These are phyloP conservation scores for Mrakia gelida DNA, from an alignment of 768 basidiomycete genomes.

Conservation along the genomic window DNA sequence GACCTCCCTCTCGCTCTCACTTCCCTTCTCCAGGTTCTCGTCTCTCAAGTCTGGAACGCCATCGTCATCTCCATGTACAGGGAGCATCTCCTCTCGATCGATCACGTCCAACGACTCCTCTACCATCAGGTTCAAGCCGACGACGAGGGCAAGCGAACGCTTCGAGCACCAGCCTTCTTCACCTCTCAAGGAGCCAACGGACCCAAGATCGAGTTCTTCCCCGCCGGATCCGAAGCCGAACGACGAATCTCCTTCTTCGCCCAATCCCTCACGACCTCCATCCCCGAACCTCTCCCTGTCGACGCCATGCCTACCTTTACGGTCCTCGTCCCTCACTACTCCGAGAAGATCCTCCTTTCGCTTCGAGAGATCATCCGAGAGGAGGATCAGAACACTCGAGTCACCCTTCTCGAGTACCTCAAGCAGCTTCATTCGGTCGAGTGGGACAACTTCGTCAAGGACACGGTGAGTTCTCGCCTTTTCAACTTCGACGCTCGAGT, in stretches of 20 bases:
- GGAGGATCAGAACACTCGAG: conserved; percentile 93
- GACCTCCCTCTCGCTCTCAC: background rate
- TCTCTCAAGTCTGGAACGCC: conserved; percentile 99
- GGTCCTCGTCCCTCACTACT: conserved; percentile 95
- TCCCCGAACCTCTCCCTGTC: conserved; percentile 91
- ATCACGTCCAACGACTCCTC: conserved; percentile 94
- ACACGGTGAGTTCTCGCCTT: conserved; percentile 52
- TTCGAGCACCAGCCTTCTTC: conserved; percentile 96
- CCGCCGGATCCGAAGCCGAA: conserved; percentile 87
- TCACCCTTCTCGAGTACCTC: conserved; percentile 93
- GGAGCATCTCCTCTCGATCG: conserved; percentile 93
- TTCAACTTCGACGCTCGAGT: no score
- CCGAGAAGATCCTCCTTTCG: conserved; percentile 96
- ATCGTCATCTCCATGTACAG: conserved; percentile 99
- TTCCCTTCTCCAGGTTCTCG: conserved; percentile 49
- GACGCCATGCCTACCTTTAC: conserved; percentile 99
- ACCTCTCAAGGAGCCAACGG: conserved; percentile 88
- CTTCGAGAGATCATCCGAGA: conserved; percentile 98
- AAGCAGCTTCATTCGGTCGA: conserved; percentile 97
- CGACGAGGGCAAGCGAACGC: conserved; percentile 81
- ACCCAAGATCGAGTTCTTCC: conserved; percentile 86
- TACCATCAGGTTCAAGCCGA: conserved; percentile 94
- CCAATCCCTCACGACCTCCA: conserved; percentile 89
- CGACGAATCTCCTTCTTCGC: conserved; percentile 98
- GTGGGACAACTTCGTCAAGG: conserved; percentile 99